Evolutionary conservation across 345 rosid species (phyloP).

Genomic region (Melaleuca quinquenervia): DNA sequence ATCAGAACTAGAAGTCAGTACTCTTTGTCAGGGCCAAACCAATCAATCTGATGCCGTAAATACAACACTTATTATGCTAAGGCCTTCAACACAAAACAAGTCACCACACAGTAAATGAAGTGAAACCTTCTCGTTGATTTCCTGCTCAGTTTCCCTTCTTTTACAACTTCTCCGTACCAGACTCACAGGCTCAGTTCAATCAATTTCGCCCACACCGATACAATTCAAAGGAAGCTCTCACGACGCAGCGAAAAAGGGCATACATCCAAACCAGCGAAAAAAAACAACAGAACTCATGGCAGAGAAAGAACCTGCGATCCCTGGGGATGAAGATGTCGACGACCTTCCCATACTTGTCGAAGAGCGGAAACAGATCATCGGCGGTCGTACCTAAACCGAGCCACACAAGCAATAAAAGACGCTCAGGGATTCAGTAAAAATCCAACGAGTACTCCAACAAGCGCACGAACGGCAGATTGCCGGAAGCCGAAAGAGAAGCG

Average conservation of each 20-base stretch:
- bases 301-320: conserved; percentile 33
- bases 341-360: conserved; percentile 62
- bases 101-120: neutral
- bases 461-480: neutral
- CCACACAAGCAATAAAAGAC: neutral
- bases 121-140: neutral
- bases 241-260: neutral
- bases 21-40: neutral
- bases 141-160: neutral
- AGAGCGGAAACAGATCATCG: conserved; percentile 61
- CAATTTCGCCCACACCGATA: neutral
- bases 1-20: neutral
- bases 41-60: neutral
- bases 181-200: neutral
- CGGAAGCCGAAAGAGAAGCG: neutral
- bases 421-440: neutral
- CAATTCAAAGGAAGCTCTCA: neutral
- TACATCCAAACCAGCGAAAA: neutral
- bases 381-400: conserved; percentile 41
- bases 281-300: neutral
- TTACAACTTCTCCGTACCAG: neutral
- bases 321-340: conserved; percentile 62
- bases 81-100: neutral
- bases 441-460: neutral
- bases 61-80: neutral